Conservation (phyloP, 1,139 yeast genomes). For the Protomyces inouyei region DNA sequence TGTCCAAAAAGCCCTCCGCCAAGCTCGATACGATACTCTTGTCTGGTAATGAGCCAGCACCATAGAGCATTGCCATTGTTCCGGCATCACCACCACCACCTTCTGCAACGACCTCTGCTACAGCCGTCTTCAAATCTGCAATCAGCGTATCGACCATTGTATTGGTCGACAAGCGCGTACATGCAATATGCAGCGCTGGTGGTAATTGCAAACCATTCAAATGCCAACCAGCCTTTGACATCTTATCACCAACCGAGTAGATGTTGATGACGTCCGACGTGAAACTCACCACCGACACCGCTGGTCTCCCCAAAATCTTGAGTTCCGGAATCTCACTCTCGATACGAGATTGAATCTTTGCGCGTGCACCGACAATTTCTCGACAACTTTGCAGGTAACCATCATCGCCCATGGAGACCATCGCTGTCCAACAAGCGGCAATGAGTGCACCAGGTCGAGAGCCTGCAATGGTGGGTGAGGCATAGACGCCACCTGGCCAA, state of each 20-base stretch:
- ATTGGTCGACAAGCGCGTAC: conserved; percentile 61
- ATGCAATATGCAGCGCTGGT: conserved; percentile 83
- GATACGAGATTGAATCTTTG: conserved; percentile 42
- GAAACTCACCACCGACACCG: conserved; percentile 75
- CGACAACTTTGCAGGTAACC: conserved; percentile 68
- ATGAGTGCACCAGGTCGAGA: conserved; percentile 95
- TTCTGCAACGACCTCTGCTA: conserved; percentile 42
- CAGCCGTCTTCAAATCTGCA: conserved; percentile 49
- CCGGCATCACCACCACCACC: conserved; percentile 26
- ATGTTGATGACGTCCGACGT: conserved; percentile 56
- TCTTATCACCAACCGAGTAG: conserved; percentile 67
- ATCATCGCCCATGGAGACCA: conserved; percentile 68
- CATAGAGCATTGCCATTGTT: conserved; percentile 19
- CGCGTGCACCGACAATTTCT: conserved; percentile 63
- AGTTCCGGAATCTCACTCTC: conserved; percentile 49
- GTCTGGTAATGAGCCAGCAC: conserved; percentile 25
- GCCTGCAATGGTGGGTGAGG: conserved; percentile 94
- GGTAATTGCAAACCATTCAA: conserved; percentile 81
- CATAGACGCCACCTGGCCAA: conserved; percentile 95
- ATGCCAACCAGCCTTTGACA: conserved; percentile 78
- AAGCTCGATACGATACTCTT: conserved; percentile 23
- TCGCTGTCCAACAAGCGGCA: conserved; percentile 97
- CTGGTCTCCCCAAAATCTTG: conserved; percentile 75
- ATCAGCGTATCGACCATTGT: conserved; percentile 60
- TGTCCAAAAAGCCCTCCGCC: conserved; percentile 25